Conservation (phyloP, 306 rosid species). For the Medicago ruthenica region DNA sequence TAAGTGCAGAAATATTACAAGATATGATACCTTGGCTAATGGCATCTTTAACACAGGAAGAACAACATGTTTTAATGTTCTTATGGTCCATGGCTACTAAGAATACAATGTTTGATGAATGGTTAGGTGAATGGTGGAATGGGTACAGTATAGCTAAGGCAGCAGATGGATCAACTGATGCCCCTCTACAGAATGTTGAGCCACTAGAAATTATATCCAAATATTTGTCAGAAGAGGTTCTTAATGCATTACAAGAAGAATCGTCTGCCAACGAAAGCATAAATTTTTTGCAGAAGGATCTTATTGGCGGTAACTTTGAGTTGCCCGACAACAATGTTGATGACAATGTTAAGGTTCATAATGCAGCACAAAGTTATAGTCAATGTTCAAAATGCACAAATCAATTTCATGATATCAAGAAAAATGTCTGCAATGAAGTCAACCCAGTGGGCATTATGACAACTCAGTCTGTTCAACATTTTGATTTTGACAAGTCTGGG, state of each 20-base stretch:
- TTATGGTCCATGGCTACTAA: constrained; percentile 80
- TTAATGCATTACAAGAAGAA: constrained; percentile 50
- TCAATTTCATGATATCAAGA: constrained; percentile 44
- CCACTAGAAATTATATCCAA: constrained; percentile 73
- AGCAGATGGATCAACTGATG: constrained; percentile 51
- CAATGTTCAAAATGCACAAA: constrained; percentile 43
- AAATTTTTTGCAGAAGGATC: constrained; percentile 47
- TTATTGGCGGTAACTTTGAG: constrained; percentile 41
- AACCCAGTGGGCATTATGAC: constrained; percentile 17
- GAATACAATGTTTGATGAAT: constrained; percentile 89
- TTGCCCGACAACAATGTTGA: constrained; percentile 41
- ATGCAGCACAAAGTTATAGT: constrained; percentile 35
- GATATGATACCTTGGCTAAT: constrained; percentile 96
- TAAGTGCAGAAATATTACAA: constrained; percentile 73
- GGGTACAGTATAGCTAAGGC: constrained; percentile 63
- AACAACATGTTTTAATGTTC: constrained; percentile 76
- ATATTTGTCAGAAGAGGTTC: constrained; percentile 66
- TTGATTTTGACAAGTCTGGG: constrained; percentile 42
- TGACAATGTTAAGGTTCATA: constrained; percentile 47
- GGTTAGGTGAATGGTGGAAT: constrained; percentile 95
- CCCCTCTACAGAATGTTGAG: constrained; percentile 57
- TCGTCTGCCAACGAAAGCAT: constrained; percentile 45
- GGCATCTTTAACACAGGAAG: constrained; percentile 79
- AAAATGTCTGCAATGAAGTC: constrained; percentile 42
- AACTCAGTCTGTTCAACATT: constrained; percentile 40